Evolutionary conservation across 805 yeast species (phyloP), one percentile per base, ranked within the genome.

Genomic region (Starmerella bombi): DNA sequence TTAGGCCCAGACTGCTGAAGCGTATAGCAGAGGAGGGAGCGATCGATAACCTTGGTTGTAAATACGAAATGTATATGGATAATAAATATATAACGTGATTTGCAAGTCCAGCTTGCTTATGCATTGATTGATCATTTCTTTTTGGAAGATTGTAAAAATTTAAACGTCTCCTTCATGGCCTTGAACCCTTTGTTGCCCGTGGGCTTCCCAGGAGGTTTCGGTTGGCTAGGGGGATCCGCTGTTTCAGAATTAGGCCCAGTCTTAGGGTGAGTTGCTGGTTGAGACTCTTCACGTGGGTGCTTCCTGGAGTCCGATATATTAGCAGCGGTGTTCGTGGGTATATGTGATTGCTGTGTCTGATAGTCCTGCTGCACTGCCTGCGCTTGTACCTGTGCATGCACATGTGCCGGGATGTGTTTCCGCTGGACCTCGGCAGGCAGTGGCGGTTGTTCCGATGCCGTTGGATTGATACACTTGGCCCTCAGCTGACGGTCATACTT

Each of bases 401-500:
- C 27, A 8, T 23, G 27, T 12, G 27, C 10, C 7, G 27, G 27
- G 27, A 12, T 23, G 27, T 12, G 27, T 23, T 7, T 23, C 6
- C 17, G 7, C 27, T 8, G 27, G 12, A 23, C 7, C 27, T 23
- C 27, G 10, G 12, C 27, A 8, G 27, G 27, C n/a, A 14, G 28
- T 25, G 28, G 28, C 28, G 9, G 28, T 14, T 25, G 14, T 25
- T n/a, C n/a, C n/a, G n/a, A n/a, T n/a, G n/a, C n/a, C 32, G 32
- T 16, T n/a, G 32, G 16, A 7, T 29, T n/a, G 16, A 35, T 14
- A 8, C 9, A 5, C 17, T 25, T n/a, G 4, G 38, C 16, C 8
- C n/a, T 12, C 25, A 27, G 9, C 15, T 10, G 37, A 9, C 37
- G 37, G 22, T 34, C 37, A 49, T 61, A 61, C 33, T 58, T 56